Conservation (phyloP, 2,329 filamentous ascomycete genomes). For the Neonectria magnoliae region DNA sequence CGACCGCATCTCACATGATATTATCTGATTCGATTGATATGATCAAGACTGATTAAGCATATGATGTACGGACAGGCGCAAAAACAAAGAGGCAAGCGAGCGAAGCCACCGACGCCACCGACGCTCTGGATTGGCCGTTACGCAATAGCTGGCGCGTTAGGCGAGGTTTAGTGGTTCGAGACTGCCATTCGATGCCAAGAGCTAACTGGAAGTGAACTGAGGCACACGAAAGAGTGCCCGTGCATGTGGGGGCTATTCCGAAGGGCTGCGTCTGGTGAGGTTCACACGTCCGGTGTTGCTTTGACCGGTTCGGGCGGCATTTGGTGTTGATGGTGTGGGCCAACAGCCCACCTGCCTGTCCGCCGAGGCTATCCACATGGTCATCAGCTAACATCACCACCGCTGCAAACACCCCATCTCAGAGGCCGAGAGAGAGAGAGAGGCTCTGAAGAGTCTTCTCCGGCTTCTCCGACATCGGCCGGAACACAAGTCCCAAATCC, state of each 20-base stretch:
- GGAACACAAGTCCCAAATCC: too few relatives aligned
- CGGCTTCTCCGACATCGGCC: neutral
- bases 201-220: conserved; percentile 1
- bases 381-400: neutral
- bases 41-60: conserved; percentile 6
- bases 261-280: neutral
- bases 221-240: neutral
- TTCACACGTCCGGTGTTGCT: neutral
- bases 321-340: neutral
- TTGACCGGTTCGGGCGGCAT: neutral
- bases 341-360: neutral
- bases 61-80: neutral
- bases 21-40: conserved; percentile 32
- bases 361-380: too few relatives aligned
- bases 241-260: neutral
- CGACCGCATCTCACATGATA: conserved; percentile 28
- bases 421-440: neutral
- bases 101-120: neutral
- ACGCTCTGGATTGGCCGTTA: conserved; percentile 6
- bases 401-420: neutral
- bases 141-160: conserved; percentile 14
- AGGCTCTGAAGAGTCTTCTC: neutral
- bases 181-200: conserved; percentile 3
- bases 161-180: conserved; percentile 11
- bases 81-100: neutral